Percentiles rank a stretch among this genome's conserved stretches.
Conservation (phyloP, 352 stramenopile genomes). For the Pythium brachiatum region DNA sequence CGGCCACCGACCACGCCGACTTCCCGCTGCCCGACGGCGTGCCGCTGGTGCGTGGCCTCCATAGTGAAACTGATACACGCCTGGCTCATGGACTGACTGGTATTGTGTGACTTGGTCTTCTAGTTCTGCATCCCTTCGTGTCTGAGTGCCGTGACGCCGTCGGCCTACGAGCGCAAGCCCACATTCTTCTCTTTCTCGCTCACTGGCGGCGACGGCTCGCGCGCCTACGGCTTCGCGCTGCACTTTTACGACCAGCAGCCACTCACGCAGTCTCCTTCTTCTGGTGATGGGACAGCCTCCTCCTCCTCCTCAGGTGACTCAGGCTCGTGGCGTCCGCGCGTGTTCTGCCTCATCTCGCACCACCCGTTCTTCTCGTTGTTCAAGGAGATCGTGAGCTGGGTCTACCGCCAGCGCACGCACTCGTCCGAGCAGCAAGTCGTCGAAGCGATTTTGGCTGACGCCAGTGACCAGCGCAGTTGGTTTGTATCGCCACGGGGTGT, state of each 20-base stretch:
- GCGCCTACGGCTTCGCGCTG: constrained; percentile 72
- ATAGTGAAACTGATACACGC: background rate
- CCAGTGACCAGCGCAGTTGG: constrained; percentile 45
- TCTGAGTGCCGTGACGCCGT: constrained; percentile 34
- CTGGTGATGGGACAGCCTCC: background rate
- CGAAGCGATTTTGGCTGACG: constrained; percentile 45
- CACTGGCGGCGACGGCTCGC: constrained; percentile 64
- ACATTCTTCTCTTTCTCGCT: constrained; percentile 82
- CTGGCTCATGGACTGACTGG: background rate
- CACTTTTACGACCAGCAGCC: constrained; percentile 46
- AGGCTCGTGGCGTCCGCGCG: constrained; percentile 45
- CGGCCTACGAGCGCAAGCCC: constrained; percentile 58
- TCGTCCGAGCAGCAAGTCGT: constrained; percentile 32
- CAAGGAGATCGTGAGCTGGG: constrained; percentile 73
- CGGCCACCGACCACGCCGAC: constrained; percentile 44
- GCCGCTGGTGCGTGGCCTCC: constrained; percentile 48
- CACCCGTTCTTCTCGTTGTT: constrained; percentile 83
- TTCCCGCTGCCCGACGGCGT: constrained; percentile 70
- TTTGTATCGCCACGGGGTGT: constrained; percentile 49
- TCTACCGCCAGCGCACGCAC: constrained; percentile 43
- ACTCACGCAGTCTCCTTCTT: background rate
- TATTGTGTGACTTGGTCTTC: background rate
- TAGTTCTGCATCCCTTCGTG: constrained; percentile 78
- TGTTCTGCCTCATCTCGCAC: constrained; percentile 77
- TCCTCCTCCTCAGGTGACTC: constrained; percentile 2